Base-by-base conservation (phyloP, 179 eudicot genomes). In the Silene coronaria region DNA sequence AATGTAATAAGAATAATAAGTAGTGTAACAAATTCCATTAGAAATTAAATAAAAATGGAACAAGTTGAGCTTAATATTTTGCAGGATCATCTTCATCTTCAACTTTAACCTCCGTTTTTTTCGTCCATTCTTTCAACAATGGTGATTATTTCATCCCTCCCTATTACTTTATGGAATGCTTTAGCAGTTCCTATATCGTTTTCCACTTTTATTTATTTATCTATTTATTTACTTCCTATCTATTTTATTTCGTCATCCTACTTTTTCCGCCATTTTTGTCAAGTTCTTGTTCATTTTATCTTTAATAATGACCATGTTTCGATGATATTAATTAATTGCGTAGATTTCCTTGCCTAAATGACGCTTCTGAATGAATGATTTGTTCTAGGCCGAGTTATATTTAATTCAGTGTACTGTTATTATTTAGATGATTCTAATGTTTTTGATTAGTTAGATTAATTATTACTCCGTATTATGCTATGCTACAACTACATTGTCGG, bases 121-220 rank as follows among this genome's bases (percentile, higher is more conserved):
- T 21, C 72, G 36, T 10, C 34, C 23, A 45, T 26, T 75, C 45
- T 67, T 28, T 55, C 22, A 32, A 75, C 48, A 71, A 71, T 77
- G 80, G 80, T 71, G 38, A 32, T 66, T 6, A 2, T 60, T 45
- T 14, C 14, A 42, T 71, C 19, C 2, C 21, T 24, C n/a, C 0
- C 27, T 23, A 5, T 48, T 17, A 13, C 59, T 45, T 26, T 51
- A 57, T 17, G 26, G 72, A 30, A 76, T 36, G 0, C 32, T 67
- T 59, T 70, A 23, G 1, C 71, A 19, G 10, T 6, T 23, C 28
- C 42, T n/a, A 16, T 36, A 0, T 22, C 17, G 57, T 36, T 76
- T 27, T 64, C 12, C 22, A 2, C 26, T 19, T 22, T 16, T 58
- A 8, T 72, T 58, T 7, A 6, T 26, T n/a, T 28, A 4, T 6